phyloP scores from a whole-genome alignment of 2,329 filamentous ascomycete species.

The Botrytis paeoniae region DNA sequence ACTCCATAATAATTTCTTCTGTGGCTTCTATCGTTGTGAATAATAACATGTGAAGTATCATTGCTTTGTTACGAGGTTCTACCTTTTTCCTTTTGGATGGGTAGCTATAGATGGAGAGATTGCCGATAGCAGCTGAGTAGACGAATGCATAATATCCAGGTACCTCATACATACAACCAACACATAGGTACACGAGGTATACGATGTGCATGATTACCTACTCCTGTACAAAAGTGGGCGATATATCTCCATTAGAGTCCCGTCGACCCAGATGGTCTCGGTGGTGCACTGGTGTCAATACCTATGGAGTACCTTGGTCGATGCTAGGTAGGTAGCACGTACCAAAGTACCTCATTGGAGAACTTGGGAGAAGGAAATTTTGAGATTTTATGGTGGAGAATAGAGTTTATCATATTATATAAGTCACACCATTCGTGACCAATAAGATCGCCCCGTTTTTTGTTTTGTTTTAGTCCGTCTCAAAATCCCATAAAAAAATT shows the following conservation, averaged over 20 bases:
- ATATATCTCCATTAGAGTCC: background rate
- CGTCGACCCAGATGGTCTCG: background rate
- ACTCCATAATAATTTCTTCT: background rate
- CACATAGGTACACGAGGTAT: background rate
- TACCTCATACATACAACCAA: background rate
- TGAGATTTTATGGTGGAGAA: background rate
- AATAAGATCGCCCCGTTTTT: background rate
- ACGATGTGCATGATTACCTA: background rate
- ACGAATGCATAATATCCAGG: background rate
- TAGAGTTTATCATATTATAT: background rate
- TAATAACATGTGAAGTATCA: background rate
- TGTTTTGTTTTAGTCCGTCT: background rate
- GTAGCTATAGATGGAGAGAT: background rate
- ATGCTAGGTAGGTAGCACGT: background rate
- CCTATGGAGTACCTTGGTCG: background rate
- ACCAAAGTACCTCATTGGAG: background rate
- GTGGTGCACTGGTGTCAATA: background rate
- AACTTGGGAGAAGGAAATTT: background rate
- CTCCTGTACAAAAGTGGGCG: background rate
- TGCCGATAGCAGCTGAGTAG: background rate
- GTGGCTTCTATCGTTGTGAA: background rate
- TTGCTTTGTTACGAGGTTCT: background rate
- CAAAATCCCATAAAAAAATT: constrained; percentile 2
- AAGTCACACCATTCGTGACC: background rate
- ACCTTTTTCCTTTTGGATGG: background rate